Evolutionary conservation across 768 basidiomycete species (phyloP).

Genomic region (Gyrodon lividus): DNA sequence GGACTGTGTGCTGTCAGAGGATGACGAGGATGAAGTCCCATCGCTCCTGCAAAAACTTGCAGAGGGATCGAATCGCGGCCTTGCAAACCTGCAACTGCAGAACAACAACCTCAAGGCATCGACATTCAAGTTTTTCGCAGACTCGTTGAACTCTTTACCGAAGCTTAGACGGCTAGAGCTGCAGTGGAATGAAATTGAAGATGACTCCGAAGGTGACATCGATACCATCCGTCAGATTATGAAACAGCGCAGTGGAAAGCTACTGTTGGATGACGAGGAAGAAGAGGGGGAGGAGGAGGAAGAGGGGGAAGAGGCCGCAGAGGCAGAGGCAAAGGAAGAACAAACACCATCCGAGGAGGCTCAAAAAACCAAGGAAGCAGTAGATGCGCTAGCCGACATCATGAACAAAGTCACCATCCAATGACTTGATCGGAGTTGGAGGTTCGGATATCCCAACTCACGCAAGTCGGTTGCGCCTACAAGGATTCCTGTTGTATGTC

Average conservation of each 20-base stretch:
- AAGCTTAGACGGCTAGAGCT: conserved; percentile 71
- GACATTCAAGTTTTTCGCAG: conserved; percentile 66
- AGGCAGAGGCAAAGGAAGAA: conserved; percentile 19
- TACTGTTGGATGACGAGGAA: conserved; percentile 55
- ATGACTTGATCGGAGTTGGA: conserved; percentile 19
- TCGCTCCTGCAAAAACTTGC: conserved; percentile 59
- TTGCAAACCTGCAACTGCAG: conserved; percentile 79
- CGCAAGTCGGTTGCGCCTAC: not conserved
- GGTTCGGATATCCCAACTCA: not conserved
- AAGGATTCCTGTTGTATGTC: conserved; percentile 5
- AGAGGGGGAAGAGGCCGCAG: conserved; percentile 31
- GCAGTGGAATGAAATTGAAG: conserved; percentile 89
- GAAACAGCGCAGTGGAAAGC: conserved; percentile 64
- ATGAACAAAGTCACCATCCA: conserved; percentile 61
- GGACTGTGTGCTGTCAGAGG: conserved; percentile 79
- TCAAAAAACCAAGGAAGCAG: conserved; percentile 32
- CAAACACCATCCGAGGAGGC: conserved; percentile 25
- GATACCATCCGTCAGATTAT: conserved; percentile 53
- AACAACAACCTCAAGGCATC: conserved; percentile 85
- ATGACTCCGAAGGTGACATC: conserved; percentile 60
- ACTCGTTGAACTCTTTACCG: conserved; percentile 60
- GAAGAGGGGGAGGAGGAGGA: conserved; percentile 41
- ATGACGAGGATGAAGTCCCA: conserved; percentile 77
- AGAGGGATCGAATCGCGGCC: conserved; percentile 67
- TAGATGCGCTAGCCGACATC: conserved; percentile 63